Percentiles rank a stretch among this genome's conserved stretches.
Evolutionary conservation across 2,329 filamentous ascomycete genomes (phyloP).

Genomic region (Emmonsia crescens): DNA sequence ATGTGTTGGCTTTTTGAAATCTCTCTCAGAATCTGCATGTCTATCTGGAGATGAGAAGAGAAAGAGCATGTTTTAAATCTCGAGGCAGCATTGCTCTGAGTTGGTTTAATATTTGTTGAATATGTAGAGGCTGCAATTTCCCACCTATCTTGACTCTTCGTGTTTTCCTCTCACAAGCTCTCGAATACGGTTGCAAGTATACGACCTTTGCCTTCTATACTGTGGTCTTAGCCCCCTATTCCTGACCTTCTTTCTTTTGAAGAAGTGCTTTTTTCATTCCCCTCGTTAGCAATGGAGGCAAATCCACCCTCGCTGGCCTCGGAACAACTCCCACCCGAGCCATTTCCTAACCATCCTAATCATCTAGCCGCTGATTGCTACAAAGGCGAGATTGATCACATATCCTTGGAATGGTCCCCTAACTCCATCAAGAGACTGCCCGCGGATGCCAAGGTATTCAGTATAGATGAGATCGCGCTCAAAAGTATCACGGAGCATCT

Average conservation of each 20-base stretch:
- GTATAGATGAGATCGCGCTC: not conserved
- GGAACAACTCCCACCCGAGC: not conserved
- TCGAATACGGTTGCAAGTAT: not conserved
- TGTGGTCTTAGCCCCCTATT: not conserved
- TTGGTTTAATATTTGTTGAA: not conserved
- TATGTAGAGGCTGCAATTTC: not conserved
- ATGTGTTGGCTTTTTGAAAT: too few species aligned
- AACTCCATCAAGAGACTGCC: not conserved
- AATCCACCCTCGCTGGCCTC: not conserved
- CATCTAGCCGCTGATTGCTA: constrained; percentile 3
- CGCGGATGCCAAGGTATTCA: not conserved
- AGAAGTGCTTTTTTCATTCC: not conserved
- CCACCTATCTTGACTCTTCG: not conserved
- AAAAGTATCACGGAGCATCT: constrained; percentile 4
- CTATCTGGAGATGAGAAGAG: too few species aligned
- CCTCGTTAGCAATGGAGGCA: not conserved
- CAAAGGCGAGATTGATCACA: constrained; percentile 2
- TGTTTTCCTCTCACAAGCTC: not conserved
- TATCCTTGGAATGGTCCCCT: constrained; percentile 1
- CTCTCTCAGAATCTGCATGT: too few species aligned
- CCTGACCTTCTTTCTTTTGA: not conserved
- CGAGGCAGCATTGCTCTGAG: not conserved
- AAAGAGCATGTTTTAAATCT: not conserved
- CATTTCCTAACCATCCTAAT: constrained; percentile 5
- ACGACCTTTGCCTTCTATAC: too few species aligned